Evolutionary conservation across 139 green algal species (phyloP), one percentile per base, ranked within the genome.

Genomic region (Picochlorum sp.): DNA sequence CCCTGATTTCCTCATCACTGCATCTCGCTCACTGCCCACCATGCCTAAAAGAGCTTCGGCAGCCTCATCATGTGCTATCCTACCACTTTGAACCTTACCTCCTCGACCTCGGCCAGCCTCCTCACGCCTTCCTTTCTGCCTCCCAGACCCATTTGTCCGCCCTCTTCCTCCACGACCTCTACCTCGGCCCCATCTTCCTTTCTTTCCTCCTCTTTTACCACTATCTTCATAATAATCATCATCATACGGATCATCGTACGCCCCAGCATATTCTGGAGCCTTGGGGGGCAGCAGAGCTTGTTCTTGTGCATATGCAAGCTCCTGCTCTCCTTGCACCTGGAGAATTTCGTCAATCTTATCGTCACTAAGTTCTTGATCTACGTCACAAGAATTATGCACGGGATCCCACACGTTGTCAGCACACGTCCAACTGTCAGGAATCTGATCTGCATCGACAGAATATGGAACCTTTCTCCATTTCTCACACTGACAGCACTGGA

Each of bases 391-490:
- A 9, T 73, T 63, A 47, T 80, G 69, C 2, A 31, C 49, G 1
- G 50, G 31, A 60, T 93, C 86, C 85, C 85, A 94, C 0, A 75
- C 56, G 62, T 95, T 94, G 49, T 88, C 41, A 15, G 57, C 62
- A 70, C 88, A 95, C 38, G 31, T 49, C 88, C 88, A 95, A 20
- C 83, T 73, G 9, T 94, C 86, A 3, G 73, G 71, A 20, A 90
- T 80, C 10, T 90, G 75, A 1, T 84, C 71, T 37, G 93, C 88
- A 4, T 68, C 68, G 3, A 95, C 26, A 34, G 67, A 69, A 55
- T 74, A 90, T 0, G 88, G 88, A 26, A 89, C 86, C 80, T 88
- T 86, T 28, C 88, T 78, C 88, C 88, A 95, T 66, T 89, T 88
- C 51, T 77, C 74, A 65, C 88, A 95, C 18, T 60, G 69, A 52